Percentiles rank a stretch among this genome's conserved stretches.
Evolutionary conservation across 345 rosid genomes (phyloP).

Genomic region (Moricandia moricandioides): DNA sequence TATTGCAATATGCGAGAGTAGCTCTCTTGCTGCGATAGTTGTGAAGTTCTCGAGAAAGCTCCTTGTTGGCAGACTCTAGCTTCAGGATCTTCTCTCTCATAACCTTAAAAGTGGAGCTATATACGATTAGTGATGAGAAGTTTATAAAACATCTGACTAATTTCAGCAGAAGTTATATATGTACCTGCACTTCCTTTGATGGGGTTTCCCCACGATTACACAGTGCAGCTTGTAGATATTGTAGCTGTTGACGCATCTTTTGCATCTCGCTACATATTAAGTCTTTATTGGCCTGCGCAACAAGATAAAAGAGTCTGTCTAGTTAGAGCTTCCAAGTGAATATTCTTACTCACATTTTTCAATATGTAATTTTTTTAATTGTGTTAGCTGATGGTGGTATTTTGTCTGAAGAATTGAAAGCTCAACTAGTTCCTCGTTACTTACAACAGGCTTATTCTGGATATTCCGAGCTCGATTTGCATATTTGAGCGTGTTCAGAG

Average conservation of each 20-base stretch:
- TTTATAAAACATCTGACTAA: background rate
- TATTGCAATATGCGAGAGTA: slow-evolving; percentile 46
- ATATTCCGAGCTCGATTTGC: slow-evolving; percentile 91
- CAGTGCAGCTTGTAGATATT: slow-evolving; percentile 64
- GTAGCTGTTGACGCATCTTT: slow-evolving; percentile 70
- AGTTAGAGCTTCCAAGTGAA: slow-evolving; percentile 5
- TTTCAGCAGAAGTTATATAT: slow-evolving; percentile 16
- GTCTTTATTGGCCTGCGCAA: slow-evolving; percentile 67
- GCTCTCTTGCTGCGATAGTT: slow-evolving; percentile 58
- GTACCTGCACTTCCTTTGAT: slow-evolving; percentile 59
- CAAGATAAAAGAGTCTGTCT: slow-evolving; percentile 1
- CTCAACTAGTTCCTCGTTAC: slow-evolving; percentile 14
- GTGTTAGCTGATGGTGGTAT: background rate
- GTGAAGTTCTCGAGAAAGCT: slow-evolving; percentile 73
- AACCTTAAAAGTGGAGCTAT: slow-evolving; percentile 37
- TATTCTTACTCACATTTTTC: background rate
- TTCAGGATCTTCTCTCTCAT: slow-evolving; percentile 62
- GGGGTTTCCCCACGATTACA: slow-evolving; percentile 53
- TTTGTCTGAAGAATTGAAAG: background rate
- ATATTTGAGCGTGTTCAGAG: slow-evolving; percentile 72
- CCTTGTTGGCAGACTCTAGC: slow-evolving; percentile 67
- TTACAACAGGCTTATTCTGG: slow-evolving; percentile 81
- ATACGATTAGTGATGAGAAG: slow-evolving; percentile 9
- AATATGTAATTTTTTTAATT: background rate
- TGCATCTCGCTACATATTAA: slow-evolving; percentile 65